Evolutionary conservation across 495 filamentous ascomycete species (phyloP).

Genomic region (Penicillium verhagenii): DNA sequence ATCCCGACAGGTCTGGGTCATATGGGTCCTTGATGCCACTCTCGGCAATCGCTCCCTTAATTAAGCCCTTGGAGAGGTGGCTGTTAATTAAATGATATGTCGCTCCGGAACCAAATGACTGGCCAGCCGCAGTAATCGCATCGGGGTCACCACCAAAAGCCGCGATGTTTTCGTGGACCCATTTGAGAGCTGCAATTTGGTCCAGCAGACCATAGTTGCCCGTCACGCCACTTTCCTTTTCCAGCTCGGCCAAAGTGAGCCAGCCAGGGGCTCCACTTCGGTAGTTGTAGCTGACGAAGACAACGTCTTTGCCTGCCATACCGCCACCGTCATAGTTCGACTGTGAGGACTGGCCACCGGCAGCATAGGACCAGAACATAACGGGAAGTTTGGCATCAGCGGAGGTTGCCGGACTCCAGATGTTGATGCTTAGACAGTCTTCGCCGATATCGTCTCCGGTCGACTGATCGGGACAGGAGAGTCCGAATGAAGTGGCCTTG

Average conservation of each 20-base stretch:
- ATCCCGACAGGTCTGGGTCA: neutral
- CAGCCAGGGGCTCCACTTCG: neutral
- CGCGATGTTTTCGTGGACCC: neutral
- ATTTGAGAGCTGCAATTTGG: neutral
- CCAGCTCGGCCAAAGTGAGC: neutral
- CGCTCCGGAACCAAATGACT: neutral
- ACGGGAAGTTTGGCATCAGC: constrained; percentile 16
- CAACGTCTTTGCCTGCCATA: neutral
- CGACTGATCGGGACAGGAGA: neutral
- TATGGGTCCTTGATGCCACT: neutral
- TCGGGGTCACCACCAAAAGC: neutral
- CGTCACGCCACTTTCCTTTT: neutral
- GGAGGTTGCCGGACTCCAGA: constrained; percentile 15
- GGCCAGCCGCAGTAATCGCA: neutral
- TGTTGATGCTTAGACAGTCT: constrained; percentile 17
- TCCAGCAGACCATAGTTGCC: neutral
- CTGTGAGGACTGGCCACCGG: neutral
- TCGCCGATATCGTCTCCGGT: constrained; percentile 1
- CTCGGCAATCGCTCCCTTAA: neutral
- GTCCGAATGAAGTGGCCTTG: neutral
- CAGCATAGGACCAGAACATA: neutral
- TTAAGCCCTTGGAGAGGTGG: neutral
- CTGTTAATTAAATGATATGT: neutral
- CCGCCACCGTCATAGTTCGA: neutral
- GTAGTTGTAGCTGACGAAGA: neutral